Conservation (phyloP, 208 protist genomes). For the Willaertia magna region DNA sequence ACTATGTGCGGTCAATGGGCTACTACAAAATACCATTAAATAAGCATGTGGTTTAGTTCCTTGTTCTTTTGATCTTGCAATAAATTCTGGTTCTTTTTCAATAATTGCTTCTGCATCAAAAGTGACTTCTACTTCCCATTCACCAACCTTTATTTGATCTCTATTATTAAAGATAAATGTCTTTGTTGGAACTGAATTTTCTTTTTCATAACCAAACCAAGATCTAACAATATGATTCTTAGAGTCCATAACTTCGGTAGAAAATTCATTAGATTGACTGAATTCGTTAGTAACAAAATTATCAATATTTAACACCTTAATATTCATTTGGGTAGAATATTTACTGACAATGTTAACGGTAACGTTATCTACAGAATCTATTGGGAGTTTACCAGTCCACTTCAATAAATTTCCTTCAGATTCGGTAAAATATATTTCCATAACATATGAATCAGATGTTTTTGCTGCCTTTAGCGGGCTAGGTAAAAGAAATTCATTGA, state of each 20-base stretch:
- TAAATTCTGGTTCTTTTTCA: neutral
- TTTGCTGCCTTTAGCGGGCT: neutral
- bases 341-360: neutral
- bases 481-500: neutral
- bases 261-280: neutral
- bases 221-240: neutral
- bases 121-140: neutral
- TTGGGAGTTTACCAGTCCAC: neutral
- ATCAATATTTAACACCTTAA: neutral
- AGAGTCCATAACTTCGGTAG: neutral
- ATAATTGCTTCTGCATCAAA: neutral
- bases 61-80: neutral
- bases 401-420: neutral
- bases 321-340: neutral
- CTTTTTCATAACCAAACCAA: neutral
- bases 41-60: neutral
- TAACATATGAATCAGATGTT: neutral
- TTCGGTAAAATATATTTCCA: neutral
- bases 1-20: neutral
- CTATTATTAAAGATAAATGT: neutral
- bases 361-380: neutral
- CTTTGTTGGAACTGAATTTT: neutral
- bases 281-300: neutral
- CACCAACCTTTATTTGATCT: neutral
- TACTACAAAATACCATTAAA: neutral